These are phyloP conservation scores for Talaromyces sp. DNA, from an alignment of 2,329 filamentous ascomycete species.

Conservation along the genomic window DNA sequence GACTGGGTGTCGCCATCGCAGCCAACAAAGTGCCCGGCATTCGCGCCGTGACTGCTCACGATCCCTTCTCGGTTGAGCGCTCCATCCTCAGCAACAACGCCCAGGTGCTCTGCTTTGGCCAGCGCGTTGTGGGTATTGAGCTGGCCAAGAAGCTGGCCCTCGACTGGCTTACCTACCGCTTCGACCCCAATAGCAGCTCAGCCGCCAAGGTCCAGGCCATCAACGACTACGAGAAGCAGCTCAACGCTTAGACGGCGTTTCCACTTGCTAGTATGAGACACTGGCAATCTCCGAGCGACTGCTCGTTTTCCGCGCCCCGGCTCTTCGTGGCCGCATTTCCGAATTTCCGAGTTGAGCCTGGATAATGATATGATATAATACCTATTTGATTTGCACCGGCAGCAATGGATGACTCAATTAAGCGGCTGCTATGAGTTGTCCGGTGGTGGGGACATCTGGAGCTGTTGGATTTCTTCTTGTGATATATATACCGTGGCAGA, in stretches of 20 bases:
- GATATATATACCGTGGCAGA: neutral
- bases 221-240: conserved; percentile 37
- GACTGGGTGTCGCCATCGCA: conserved; percentile 79
- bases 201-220: conserved; percentile 54
- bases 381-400: conserved; percentile 8
- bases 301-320: neutral
- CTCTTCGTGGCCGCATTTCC: neutral
- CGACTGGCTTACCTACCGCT: conserved; percentile 81
- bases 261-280: neutral
- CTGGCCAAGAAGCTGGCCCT: conserved; percentile 68
- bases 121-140: conserved; percentile 77
- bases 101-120: conserved; percentile 80
- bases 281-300: neutral
- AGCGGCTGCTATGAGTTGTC: neutral
- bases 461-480: neutral
- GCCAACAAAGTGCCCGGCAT: conserved; percentile 85
- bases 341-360: neutral
- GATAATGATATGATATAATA: conserved; percentile 1
- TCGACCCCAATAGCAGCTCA: conserved; percentile 62
- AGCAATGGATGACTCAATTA: neutral
- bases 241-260: conserved; percentile 2
- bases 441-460: neutral
- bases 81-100: conserved; percentile 79
- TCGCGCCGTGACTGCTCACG: conserved; percentile 82
- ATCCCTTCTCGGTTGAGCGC: conserved; percentile 77